A percentile compares a stretch with the other conserved stretches of the same genome.
Evolutionary conservation across 2,329 filamentous ascomycete species (phyloP).

Genomic region (Diaporthe destruens): DNA sequence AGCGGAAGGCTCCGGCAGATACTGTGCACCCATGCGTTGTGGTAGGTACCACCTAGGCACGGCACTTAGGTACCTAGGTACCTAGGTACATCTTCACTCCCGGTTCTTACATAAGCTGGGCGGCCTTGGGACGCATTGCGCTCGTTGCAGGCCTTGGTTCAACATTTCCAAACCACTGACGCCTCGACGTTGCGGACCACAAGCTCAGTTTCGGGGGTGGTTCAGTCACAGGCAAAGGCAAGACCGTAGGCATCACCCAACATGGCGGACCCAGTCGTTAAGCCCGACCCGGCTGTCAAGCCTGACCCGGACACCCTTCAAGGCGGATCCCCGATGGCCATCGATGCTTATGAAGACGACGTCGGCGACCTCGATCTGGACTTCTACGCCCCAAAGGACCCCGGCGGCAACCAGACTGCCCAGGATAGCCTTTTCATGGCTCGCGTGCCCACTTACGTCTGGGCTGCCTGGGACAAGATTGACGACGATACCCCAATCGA

Average conservation of each 20-base stretch:
- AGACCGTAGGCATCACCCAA: neutral
- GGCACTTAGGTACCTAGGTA: neutral
- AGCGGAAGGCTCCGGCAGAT: neutral
- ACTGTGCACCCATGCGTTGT: neutral
- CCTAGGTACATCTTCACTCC: neutral
- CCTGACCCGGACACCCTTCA: conserved; percentile 56
- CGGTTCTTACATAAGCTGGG: neutral
- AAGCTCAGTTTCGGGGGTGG: neutral
- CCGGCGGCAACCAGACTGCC: conserved; percentile 49
- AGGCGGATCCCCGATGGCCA: conserved; percentile 54
- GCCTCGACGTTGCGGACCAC: neutral
- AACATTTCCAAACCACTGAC: neutral
- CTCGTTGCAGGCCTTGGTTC: neutral
- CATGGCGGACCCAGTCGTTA: conserved; percentile 51
- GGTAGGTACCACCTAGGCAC: too few species aligned
- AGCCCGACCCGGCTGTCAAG: conserved; percentile 62
- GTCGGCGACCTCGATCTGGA: conserved; percentile 74
- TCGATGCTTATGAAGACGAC: conserved; percentile 73
- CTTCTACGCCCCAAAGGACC: conserved; percentile 57
- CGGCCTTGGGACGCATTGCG: neutral
- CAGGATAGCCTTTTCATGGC: conserved; percentile 75
- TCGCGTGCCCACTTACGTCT: conserved; percentile 83
- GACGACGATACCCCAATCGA: conserved; percentile 86
- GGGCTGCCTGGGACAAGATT: conserved; percentile 81
- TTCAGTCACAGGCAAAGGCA: neutral